These are phyloP conservation scores for Aspergillus pseudotamarii DNA, from an alignment of 2,329 filamentous ascomycete species.

Conservation along the genomic window DNA sequence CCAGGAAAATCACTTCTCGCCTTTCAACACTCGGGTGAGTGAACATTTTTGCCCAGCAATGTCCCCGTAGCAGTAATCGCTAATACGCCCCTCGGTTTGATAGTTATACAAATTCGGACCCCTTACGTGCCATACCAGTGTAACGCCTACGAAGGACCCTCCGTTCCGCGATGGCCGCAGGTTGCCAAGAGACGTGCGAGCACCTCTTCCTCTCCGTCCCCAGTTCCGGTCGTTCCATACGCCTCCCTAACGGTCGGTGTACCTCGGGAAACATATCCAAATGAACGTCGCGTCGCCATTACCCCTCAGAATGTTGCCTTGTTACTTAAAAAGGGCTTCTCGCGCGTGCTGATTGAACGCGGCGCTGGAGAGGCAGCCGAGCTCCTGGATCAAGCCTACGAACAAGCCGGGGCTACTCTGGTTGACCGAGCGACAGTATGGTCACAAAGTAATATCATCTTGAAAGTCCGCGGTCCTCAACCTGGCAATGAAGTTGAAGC, in stretches of 20 bases:
- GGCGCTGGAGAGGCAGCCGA: slow-evolving; percentile 78
- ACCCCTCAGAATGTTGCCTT: slow-evolving; percentile 82
- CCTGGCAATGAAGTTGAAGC: slow-evolving; percentile 66
- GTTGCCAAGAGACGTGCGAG: slow-evolving; percentile 26
- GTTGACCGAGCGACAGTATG: slow-evolving; percentile 72
- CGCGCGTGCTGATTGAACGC: slow-evolving; percentile 74
- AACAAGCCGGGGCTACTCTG: slow-evolving; percentile 74
- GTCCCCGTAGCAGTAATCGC: neutral
- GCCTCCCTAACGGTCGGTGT: slow-evolving; percentile 74
- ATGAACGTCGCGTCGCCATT: slow-evolving; percentile 80
- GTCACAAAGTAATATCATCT: slow-evolving; percentile 73
- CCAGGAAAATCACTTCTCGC: slow-evolving; percentile 25
- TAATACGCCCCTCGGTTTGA: slow-evolving; percentile 1
- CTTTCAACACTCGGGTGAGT: slow-evolving; percentile 27
- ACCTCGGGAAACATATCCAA: slow-evolving; percentile 74
- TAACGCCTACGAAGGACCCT: slow-evolving; percentile 8
- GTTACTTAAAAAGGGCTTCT: slow-evolving; percentile 83
- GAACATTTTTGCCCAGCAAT: neutral
- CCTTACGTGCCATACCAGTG: slow-evolving; percentile 14
- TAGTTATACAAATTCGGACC: slow-evolving; percentile 24
- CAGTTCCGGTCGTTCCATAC: slow-evolving; percentile 58
- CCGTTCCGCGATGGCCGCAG: slow-evolving; percentile 17
- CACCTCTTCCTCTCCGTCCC: slow-evolving; percentile 24
- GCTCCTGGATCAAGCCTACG: slow-evolving; percentile 76
- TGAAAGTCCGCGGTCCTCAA: slow-evolving; percentile 80